Conservation (phyloP, 2,329 filamentous ascomycete species). For the Aschersonia sp. region DNA sequence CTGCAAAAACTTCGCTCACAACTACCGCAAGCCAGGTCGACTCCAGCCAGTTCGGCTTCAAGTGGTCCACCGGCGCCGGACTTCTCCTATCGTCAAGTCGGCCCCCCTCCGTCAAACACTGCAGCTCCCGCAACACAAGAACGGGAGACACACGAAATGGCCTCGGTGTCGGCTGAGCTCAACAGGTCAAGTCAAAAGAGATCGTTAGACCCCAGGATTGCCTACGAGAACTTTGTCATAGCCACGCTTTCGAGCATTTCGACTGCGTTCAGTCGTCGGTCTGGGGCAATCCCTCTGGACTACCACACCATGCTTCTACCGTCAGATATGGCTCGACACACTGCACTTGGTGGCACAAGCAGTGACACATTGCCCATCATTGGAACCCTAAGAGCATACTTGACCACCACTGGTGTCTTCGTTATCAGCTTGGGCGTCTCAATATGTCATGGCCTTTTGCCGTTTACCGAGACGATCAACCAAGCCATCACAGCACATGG, state of each 20-base stretch:
- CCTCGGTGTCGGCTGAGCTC: slow-evolving; percentile 13
- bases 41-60: slow-evolving; percentile 31
- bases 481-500: slow-evolving; percentile 24
- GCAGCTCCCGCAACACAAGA: slow-evolving; percentile 8
- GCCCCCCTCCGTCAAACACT: slow-evolving; percentile 5
- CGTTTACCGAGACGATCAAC: slow-evolving; percentile 27
- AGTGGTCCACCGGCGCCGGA: slow-evolving; percentile 24
- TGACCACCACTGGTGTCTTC: slow-evolving; percentile 41
- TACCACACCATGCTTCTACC: slow-evolving; percentile 36
- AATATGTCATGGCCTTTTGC: slow-evolving; percentile 30
- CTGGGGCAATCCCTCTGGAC: slow-evolving; percentile 37
- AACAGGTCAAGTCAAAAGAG: slow-evolving; percentile 8
- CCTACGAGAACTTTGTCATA: slow-evolving; percentile 39
- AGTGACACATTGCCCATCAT: slow-evolving; percentile 17
- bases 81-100: slow-evolving; percentile 11
- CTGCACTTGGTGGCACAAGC: slow-evolving; percentile 7
- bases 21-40: slow-evolving; percentile 25
- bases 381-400: slow-evolving; percentile 36
- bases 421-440: slow-evolving; percentile 34
- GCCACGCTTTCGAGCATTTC: slow-evolving; percentile 37
- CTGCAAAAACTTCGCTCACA: slow-evolving; percentile 29
- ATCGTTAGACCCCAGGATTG: slow-evolving; percentile 20
- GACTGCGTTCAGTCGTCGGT: slow-evolving; percentile 31
- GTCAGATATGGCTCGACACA: slow-evolving; percentile 6
- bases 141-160: slow-evolving; percentile 11